Percentiles rank a stretch among this genome's conserved stretches.
phyloP scores from a whole-genome alignment of 73 alveolate species.

The Paramecium octaurelia region DNA sequence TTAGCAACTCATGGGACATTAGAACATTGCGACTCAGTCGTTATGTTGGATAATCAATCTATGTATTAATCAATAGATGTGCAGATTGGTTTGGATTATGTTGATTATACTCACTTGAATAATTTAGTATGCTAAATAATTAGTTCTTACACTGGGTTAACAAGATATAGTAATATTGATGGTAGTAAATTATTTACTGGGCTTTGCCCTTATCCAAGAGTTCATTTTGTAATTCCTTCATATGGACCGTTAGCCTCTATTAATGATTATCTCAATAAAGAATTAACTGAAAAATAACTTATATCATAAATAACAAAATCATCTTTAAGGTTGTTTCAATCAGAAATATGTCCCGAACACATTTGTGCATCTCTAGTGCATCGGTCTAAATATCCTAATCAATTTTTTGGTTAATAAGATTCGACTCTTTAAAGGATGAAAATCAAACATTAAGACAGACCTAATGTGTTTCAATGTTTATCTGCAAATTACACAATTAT shows the following conservation, averaged over 20 bases:
- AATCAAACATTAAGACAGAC: neutral
- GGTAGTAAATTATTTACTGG: neutral
- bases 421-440: neutral
- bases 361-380: neutral
- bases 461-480: neutral
- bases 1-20: neutral
- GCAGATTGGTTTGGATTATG: neutral
- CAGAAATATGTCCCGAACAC: neutral
- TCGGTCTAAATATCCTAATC: neutral
- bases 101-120: neutral
- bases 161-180: neutral
- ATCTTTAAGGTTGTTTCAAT: neutral
- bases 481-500: neutral
- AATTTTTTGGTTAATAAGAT: neutral
- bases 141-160: neutral
- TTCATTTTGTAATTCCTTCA: neutral
- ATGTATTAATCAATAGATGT: neutral
- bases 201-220: neutral
- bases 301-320: neutral
- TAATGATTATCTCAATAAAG: neutral
- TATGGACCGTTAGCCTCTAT: neutral
- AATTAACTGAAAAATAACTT: neutral
- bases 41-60: neutral
- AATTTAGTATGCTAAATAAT: neutral
- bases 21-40: neutral